Evolutionary conservation across 352 stramenopile species (phyloP), one percentile per base, ranked within the genome.

Genomic region (Phytophthora tentaculata): DNA sequence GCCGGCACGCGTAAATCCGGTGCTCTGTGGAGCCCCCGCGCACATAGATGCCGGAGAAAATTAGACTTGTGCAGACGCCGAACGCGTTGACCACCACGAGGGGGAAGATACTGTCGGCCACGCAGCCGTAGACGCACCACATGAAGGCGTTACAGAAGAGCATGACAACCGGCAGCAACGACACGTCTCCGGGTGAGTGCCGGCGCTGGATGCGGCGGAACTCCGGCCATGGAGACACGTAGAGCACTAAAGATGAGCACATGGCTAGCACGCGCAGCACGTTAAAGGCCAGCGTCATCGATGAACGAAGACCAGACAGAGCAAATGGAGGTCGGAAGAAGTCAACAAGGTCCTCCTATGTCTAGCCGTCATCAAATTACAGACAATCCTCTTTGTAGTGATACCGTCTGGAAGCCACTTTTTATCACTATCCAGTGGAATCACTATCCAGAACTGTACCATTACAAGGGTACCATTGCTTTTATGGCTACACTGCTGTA

Each of bases 101-200:
- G 23, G 72, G 72, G 52, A 77, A 80, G 71, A 73, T 66, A 44
- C 54, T 70, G 32, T 75, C 22, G 14, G 69, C 73, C 45, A 77
- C 60, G 45, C 48, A 62, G 60, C 65, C 67, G 71, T 79, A 76
- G 62, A 65, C 43, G 58, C 62, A 60, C 67, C 67, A 76, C 58
- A 79, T 64, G 44, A 49, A 73, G 58, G 61, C 70, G 67, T 75
- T 79, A 61, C 58, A 64, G 58, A 72, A 75, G 48, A 79, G 67
- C 58, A 66, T 65, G 44, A 79, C 71, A 2, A 79, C 61, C 2
- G 62, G 67, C 57, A 76, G 67, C 37, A 76, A 55, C 24, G 59
- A 70, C 29, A 68, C 37, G 45, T 73, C 37, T 19, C 71, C 61
- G 13, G 59, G 53, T 13, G 58, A 61, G 37, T 53, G 56, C 7